Conservation (phyloP, 2,329 filamentous ascomycete genomes). For the Neofusicoccum cordaticola region DNA sequence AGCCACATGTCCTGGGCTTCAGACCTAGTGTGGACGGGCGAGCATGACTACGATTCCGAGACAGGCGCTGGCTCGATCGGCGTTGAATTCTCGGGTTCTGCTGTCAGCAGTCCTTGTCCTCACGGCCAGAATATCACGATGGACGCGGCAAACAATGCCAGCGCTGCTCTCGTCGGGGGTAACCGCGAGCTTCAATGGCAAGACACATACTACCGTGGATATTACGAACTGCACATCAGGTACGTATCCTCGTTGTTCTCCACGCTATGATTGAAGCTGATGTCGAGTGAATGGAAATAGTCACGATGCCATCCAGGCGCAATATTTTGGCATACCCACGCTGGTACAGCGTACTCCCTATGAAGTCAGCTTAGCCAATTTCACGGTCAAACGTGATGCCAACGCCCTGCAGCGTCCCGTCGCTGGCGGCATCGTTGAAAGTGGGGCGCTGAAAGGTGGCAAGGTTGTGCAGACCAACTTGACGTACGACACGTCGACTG, state of each 20-base stretch:
- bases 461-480: constrained; percentile 32
- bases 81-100: constrained; percentile 60
- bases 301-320: constrained; percentile 55
- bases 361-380: constrained; percentile 67
- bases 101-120: constrained; percentile 60
- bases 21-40: constrained; percentile 47
- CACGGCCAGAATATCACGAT: constrained; percentile 60
- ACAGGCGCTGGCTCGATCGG: constrained; percentile 44
- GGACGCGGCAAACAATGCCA: constrained; percentile 47
- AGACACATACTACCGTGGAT: constrained; percentile 71
- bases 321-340: constrained; percentile 63
- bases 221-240: constrained; percentile 58
- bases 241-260: background rate
- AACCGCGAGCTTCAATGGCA: constrained; percentile 71
- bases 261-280: constrained; percentile 24
- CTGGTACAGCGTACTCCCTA: constrained; percentile 58
- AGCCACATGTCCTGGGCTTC: constrained; percentile 61
- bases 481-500: constrained; percentile 33
- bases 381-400: constrained; percentile 62
- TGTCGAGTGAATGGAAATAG: background rate
- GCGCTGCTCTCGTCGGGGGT: constrained; percentile 32
- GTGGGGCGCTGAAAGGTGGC: constrained; percentile 55
- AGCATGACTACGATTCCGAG: constrained; percentile 37
- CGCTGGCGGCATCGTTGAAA: constrained; percentile 52
- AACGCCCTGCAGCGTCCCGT: constrained; percentile 57